phyloP scores from a whole-genome alignment of 108 stramenopile species.

The Cyclotella sp. region DNA sequence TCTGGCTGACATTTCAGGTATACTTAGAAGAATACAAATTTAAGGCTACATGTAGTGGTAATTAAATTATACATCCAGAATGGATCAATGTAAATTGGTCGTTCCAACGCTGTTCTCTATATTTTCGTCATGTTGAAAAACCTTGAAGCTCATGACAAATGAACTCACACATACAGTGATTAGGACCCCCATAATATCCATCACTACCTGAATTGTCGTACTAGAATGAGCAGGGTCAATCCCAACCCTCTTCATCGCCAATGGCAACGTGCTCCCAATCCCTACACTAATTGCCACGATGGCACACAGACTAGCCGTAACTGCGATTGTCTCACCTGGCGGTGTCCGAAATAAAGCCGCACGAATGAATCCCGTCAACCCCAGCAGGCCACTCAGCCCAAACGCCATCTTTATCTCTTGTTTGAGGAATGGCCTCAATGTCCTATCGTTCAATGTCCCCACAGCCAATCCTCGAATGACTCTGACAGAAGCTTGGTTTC shows the following conservation, averaged over 20 bases:
- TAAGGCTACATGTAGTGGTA: background rate
- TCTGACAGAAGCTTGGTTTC: slow-evolving; percentile 90
- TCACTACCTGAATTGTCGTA: slow-evolving; percentile 92
- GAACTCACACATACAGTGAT: slow-evolving; percentile 73
- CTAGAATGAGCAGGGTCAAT: slow-evolving; percentile 91
- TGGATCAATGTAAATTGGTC: background rate
- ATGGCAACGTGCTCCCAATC: slow-evolving; percentile 80
- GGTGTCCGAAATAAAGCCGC: slow-evolving; percentile 74
- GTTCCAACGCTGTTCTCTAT: background rate
- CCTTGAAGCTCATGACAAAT: slow-evolving; percentile 44
- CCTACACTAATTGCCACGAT: slow-evolving; percentile 84
- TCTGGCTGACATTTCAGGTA: background rate
- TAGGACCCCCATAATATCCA: slow-evolving; percentile 92
- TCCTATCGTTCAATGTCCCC: slow-evolving; percentile 70
- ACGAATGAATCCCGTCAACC: slow-evolving; percentile 73
- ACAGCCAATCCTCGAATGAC: slow-evolving; percentile 87
- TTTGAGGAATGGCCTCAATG: slow-evolving; percentile 61
- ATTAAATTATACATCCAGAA: background rate
- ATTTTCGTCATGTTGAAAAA: slow-evolving; percentile 28
- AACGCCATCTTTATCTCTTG: slow-evolving; percentile 81
- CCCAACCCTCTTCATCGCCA: slow-evolving; percentile 75
- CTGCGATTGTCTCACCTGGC: slow-evolving; percentile 78
- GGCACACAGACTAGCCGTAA: slow-evolving; percentile 70
- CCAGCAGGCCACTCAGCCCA: slow-evolving; percentile 65
- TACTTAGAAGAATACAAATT: background rate